Evolutionary conservation across 2,329 filamentous ascomycete genomes (phyloP), one percentile per base, ranked within the genome.

Genomic region (Stagonosporopsis chrysanthemi): DNA sequence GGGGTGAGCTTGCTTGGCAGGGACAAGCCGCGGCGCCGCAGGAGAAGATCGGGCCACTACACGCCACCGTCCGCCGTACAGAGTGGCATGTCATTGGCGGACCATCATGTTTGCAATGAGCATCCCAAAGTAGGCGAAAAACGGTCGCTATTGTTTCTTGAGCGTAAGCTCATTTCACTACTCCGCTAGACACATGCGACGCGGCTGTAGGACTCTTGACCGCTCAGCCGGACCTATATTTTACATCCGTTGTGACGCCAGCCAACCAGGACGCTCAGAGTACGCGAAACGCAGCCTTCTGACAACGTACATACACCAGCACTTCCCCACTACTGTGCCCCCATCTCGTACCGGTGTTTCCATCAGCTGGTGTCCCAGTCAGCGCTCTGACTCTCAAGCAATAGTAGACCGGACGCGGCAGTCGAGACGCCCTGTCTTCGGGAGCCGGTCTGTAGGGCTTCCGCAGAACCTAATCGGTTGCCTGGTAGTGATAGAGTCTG

Each of bases 281-380:
- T 63, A 63, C 65, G 64, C 57, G 56, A 58, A 41, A 57, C 41
- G 51, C 51, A 61, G 53, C 58, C 52, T 52, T 33, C 47, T 38
- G 46, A 43, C 36, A 58, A 56, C 52, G 41, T 50, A 56, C 52
- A 40, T 50, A 46, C 38, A 36, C 31, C 42, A n/a, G 15, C 29
- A 22, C 26, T 29, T 33, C 33, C 23, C 29, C 51, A 41, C 43
- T 50, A 22, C 38, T 23, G 43, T 42, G 17, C n/a, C 22, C 42
- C 28, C 43, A 58, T 33, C 49, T 50, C 46, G 56, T 39, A 36
- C 40, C 15, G 45, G 22, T 15, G 29, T 23, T 23, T 24, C 23
- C 42, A 7, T n/a, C 22, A 22, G n/a, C 14, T 23, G 6, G 22
- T 24, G 19, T 35, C n/a, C 15, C n/a, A 23, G 31, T 91, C 88